A percentile compares a stretch with the other conserved stretches of the same genome.
These are phyloP conservation scores for Serendipita indica DNA, from an alignment of 768 basidiomycete species.

Conservation along the genomic window DNA sequence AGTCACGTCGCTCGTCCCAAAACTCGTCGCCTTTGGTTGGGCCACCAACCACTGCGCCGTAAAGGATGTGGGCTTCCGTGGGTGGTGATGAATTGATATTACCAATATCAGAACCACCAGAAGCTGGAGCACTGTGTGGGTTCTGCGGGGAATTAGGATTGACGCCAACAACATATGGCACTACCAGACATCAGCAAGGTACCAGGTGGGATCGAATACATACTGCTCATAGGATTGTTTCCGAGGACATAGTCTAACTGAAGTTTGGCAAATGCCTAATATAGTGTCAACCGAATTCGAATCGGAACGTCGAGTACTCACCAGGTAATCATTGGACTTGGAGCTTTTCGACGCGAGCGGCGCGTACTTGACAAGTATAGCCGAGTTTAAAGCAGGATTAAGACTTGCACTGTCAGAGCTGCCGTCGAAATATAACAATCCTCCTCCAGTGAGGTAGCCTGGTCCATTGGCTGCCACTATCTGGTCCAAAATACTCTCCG, in stretches of 20 bases:
- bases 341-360: constrained; percentile 48
- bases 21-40: constrained; percentile 61
- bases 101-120: constrained; percentile 58
- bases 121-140: constrained; percentile 81
- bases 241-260: constrained; percentile 78
- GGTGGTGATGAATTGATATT: constrained; percentile 58
- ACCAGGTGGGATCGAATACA: constrained; percentile 14
- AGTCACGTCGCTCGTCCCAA: constrained; percentile 78
- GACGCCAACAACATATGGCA: constrained; percentile 72
- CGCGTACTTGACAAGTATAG: constrained; percentile 69
- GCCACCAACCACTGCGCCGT: constrained; percentile 81
- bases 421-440: constrained; percentile 66
- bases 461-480: constrained; percentile 44
- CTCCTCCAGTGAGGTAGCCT: constrained; percentile 54
- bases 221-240: constrained; percentile 78
- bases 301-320: constrained; percentile 21
- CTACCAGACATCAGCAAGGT: constrained; percentile 23
- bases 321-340: constrained; percentile 46
- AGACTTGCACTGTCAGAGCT: constrained; percentile 68
- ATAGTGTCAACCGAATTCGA: background rate
- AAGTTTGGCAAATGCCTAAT: constrained; percentile 51
- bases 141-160: constrained; percentile 86
- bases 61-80: constrained; percentile 60
- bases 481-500: constrained; percentile 62
- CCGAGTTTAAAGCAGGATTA: constrained; percentile 76